A percentile compares a stretch with the other conserved stretches of the same genome.
phyloP scores from a whole-genome alignment of 768 basidiomycete species.

The Phylloporus sp. region DNA sequence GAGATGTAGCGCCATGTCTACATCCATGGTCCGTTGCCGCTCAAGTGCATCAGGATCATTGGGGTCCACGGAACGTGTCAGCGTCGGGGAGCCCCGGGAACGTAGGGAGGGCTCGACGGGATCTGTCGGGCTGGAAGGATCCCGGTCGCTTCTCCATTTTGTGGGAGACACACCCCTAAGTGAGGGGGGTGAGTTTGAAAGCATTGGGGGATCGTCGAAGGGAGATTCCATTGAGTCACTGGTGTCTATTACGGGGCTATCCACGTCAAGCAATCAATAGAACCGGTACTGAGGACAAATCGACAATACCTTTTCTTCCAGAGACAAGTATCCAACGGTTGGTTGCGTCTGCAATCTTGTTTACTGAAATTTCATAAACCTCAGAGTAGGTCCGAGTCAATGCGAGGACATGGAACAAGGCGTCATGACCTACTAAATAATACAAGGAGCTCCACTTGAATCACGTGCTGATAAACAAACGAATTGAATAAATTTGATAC shows the following conservation, averaged over 20 bases:
- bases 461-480: conserved; percentile 6
- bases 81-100: conserved; percentile 56
- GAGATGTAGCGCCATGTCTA: conserved; percentile 83
- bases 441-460: neutral
- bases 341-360: neutral
- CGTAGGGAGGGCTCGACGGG: conserved; percentile 37
- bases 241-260: conserved; percentile 2
- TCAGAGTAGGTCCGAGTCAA: neutral
- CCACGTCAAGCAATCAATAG: neutral
- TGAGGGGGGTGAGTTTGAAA: conserved; percentile 43
- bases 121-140: conserved; percentile 37
- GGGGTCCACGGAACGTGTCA: conserved; percentile 57
- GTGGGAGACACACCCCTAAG: conserved; percentile 36
- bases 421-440: neutral
- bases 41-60: conserved; percentile 75
- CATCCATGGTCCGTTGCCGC: conserved; percentile 90
- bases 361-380: conserved; percentile 1
- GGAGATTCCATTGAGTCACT: conserved; percentile 35
- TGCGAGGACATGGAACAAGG: neutral
- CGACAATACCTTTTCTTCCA: conserved; percentile 15
- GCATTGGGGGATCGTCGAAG: conserved; percentile 27
- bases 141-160: conserved; percentile 30
- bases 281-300: neutral
- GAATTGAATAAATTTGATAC: neutral
- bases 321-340: neutral